phyloP scores from a whole-genome alignment of 129 eudicot species.

The Tagetes erecta region DNA sequence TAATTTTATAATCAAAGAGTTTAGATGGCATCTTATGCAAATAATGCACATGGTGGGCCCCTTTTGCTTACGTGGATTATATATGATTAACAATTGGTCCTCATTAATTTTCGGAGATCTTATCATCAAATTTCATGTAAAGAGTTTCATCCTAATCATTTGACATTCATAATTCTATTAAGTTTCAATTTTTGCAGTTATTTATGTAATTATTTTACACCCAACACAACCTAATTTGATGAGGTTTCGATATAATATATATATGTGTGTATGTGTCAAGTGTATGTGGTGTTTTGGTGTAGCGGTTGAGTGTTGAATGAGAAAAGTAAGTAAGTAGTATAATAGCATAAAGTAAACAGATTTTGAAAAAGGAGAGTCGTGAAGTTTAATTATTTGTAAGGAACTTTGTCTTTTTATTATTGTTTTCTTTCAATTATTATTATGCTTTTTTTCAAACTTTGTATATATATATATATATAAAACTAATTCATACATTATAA shows the following conservation, averaged over 20 bases:
- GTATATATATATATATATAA: not conserved
- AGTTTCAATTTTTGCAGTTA: not conserved
- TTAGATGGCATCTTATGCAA: slow-evolving; percentile 42
- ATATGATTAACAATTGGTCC: slow-evolving; percentile 26
- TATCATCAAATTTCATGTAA: slow-evolving; percentile 22
- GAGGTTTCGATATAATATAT: not conserved
- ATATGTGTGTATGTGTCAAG: slow-evolving; percentile 4
- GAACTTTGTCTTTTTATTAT: slow-evolving; percentile 36
- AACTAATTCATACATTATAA: not conserved
- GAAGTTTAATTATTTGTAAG: slow-evolving; percentile 33
- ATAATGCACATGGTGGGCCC: slow-evolving; percentile 42
- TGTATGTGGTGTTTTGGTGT: slow-evolving; percentile 10
- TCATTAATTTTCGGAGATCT: slow-evolving; percentile 29
- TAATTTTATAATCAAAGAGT: slow-evolving; percentile 27
- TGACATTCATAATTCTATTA: slow-evolving; percentile 21
- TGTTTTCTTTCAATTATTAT: slow-evolving; percentile 33
- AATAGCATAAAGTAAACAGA: slow-evolving; percentile 22
- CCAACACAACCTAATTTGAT: not conserved
- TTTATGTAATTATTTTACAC: too few species aligned
- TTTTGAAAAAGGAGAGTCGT: slow-evolving; percentile 26
- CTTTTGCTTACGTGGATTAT: slow-evolving; percentile 27
- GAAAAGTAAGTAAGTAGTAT: slow-evolving; percentile 20
- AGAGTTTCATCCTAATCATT: slow-evolving; percentile 29
- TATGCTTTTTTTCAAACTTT: slow-evolving; percentile 8
- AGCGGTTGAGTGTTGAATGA: slow-evolving; percentile 44